Conservation (phyloP, 352 stramenopile genomes). For the Globisporangium viniferum region DNA sequence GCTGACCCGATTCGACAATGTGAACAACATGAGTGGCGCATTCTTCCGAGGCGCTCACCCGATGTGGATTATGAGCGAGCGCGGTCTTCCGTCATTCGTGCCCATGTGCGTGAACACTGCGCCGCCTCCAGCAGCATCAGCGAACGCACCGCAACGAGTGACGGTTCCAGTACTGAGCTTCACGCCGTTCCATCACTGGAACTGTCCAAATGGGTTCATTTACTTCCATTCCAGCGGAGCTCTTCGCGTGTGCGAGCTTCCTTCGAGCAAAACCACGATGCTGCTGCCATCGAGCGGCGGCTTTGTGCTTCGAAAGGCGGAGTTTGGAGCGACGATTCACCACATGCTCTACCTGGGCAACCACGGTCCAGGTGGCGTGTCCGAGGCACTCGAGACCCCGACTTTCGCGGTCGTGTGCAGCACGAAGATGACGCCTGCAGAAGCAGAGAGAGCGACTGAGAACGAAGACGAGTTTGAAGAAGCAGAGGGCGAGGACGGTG, state of each 20-base stretch:
- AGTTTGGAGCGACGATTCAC: conserved; percentile 73
- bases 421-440: conserved; percentile 40
- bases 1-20: conserved; percentile 77
- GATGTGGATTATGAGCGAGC: conserved; percentile 81
- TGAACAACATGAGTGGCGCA: conserved; percentile 80
- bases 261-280: conserved; percentile 67
- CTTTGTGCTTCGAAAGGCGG: conserved; percentile 78
- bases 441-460: conserved; percentile 60
- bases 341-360: conserved; percentile 78
- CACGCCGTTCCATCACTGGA: conserved; percentile 86
- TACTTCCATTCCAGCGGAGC: conserved; percentile 84
- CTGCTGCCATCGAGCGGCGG: conserved; percentile 66
- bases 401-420: conserved; percentile 84
- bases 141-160: conserved; percentile 34
- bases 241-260: conserved; percentile 78
- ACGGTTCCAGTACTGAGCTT: conserved; percentile 84
- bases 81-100: conserved; percentile 60
- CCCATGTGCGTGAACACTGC: conserved; percentile 66
- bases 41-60: conserved; percentile 85
- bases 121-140: conserved; percentile 15
- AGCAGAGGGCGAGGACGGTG: conserved; percentile 40
- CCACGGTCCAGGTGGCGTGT: conserved; percentile 70
- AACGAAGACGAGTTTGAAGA: conserved; percentile 61
- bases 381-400: conserved; percentile 68
- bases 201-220: conserved; percentile 86